Conservation (phyloP, 2,329 filamentous ascomycete species). For the Aspergillus persii region DNA sequence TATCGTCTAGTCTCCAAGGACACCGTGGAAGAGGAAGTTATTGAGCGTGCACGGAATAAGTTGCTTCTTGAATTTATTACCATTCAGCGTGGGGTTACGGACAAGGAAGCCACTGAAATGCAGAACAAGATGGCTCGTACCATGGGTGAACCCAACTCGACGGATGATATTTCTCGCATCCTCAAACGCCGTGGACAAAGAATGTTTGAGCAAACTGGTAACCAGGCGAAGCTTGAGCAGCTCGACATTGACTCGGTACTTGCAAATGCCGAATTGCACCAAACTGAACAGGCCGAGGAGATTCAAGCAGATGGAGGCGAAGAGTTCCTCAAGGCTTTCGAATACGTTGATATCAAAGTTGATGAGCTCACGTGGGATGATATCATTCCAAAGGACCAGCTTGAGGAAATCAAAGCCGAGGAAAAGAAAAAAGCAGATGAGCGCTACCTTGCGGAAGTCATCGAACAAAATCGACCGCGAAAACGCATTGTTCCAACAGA, state of each 20-base stretch:
- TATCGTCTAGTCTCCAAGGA: slow-evolving; percentile 97
- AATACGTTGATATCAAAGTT: slow-evolving; percentile 97
- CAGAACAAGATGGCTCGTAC: slow-evolving; percentile 69
- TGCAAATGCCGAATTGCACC: slow-evolving; percentile 94
- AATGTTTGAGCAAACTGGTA: slow-evolving; percentile 97
- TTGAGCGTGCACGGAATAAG: slow-evolving; percentile 95
- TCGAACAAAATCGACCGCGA: slow-evolving; percentile 82
- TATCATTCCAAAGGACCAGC: slow-evolving; percentile 91
- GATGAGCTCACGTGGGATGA: slow-evolving; percentile 94
- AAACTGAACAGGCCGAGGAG: slow-evolving; percentile 91
- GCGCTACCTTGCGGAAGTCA: slow-evolving; percentile 74
- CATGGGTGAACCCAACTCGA: slow-evolving; percentile 76
- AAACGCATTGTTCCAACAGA: slow-evolving; percentile 64
- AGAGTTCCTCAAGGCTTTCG: slow-evolving; percentile 84
- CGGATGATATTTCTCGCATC: slow-evolving; percentile 93
- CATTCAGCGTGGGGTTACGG: slow-evolving; percentile 93
- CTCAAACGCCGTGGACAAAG: slow-evolving; percentile 97
- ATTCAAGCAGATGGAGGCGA: slow-evolving; percentile 95
- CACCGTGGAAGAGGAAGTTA: slow-evolving; percentile 95
- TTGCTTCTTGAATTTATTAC: slow-evolving; percentile 95
- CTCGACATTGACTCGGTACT: slow-evolving; percentile 96
- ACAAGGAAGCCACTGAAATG: slow-evolving; percentile 83
- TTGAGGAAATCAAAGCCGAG: slow-evolving; percentile 84
- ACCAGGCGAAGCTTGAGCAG: slow-evolving; percentile 94
- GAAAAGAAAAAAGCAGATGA: slow-evolving; percentile 83